Evolutionary conservation across 2,329 filamentous ascomycete species (phyloP), one percentile per base, ranked within the genome.

Genomic region (Fusarium scirpi): DNA sequence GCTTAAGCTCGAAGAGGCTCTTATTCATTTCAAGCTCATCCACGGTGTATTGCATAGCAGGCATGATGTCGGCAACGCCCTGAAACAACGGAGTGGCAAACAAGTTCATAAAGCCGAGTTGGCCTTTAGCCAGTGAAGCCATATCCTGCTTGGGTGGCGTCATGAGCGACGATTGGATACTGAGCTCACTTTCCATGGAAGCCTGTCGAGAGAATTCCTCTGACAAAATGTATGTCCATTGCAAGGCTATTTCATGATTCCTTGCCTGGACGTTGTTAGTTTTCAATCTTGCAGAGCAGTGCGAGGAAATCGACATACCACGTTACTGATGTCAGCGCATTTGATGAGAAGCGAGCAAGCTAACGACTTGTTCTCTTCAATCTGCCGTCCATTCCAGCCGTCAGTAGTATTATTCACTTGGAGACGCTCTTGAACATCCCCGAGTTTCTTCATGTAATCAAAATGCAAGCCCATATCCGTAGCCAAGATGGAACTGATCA

Each of bases 381-480:
- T 78, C 72, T 91, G 87, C 71, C 94, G 92, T 8, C 88, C 89
- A 65, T 91, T 91, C 94, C 94, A 98, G 11, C 87, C 88, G 61
- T 93, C 90, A 7, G 89, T 87, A 52, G 85, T 86, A 59, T 89
- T 85, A 72, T 89, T 90, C 41, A 89, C 88, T 43, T 89, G 86
- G 13, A 97, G 85, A 78, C 92, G 94, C 66, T 92, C 88, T 79
- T 97, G 94, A 54, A 97, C 81, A 68, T 91, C 90, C n/a, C 88
- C 89, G 43, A 98, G 84, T 78, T 92, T 92, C 76, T 91, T 91
- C 94, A 98, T 98, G 80, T 98, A 99, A 75, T 97, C 94, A 75
- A 97, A 97, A 80, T 99, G 96, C 9, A 97, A 82, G 10, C 94
- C 94, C 96, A 99, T 99, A 77, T 99, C 96, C 0, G 96, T 99